phyloP scores from a whole-genome alignment of 352 stramenopile species.

The Saprolegnia diclina region DNA sequence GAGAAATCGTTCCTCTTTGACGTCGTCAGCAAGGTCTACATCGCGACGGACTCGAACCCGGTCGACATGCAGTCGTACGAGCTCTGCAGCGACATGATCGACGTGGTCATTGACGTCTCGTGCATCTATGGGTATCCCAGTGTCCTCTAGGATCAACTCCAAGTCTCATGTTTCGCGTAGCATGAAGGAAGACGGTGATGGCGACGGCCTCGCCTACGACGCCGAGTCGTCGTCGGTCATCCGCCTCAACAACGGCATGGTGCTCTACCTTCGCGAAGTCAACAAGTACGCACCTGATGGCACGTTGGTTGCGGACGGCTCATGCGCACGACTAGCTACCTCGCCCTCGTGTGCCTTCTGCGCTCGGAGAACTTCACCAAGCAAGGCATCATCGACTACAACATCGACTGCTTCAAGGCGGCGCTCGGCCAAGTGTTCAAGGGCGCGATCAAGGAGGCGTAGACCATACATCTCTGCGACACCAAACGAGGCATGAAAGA shows the following conservation, averaged over 20 bases:
- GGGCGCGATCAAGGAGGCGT: constrained; percentile 36
- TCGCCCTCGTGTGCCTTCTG: constrained; percentile 97
- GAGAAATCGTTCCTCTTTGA: constrained; percentile 99
- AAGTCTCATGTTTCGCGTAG: constrained; percentile 30
- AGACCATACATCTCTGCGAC: neutral
- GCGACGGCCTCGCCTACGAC: constrained; percentile 92
- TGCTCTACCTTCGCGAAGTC: constrained; percentile 91
- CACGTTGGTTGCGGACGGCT: constrained; percentile 5
- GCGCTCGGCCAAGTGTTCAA: constrained; percentile 88
- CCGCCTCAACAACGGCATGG: constrained; percentile 97
- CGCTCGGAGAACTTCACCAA: constrained; percentile 96
- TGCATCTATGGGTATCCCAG: constrained; percentile 93
- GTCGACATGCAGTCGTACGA: constrained; percentile 98
- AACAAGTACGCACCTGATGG: constrained; percentile 77
- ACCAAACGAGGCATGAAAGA: neutral
- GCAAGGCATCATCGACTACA: constrained; percentile 98
- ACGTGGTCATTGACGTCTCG: constrained; percentile 98
- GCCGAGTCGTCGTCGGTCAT: constrained; percentile 95
- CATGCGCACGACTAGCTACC: constrained; percentile 53
- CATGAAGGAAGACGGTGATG: constrained; percentile 88
- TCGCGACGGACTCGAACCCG: constrained; percentile 96
- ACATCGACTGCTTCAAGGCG: constrained; percentile 97
- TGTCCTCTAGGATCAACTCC: neutral
- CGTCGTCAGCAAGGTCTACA: constrained; percentile 99
- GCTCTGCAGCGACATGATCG: constrained; percentile 99